Base-by-base conservation (phyloP, 192 early-diverging fungal species). In the Chytriomyces hyalinus region DNA sequence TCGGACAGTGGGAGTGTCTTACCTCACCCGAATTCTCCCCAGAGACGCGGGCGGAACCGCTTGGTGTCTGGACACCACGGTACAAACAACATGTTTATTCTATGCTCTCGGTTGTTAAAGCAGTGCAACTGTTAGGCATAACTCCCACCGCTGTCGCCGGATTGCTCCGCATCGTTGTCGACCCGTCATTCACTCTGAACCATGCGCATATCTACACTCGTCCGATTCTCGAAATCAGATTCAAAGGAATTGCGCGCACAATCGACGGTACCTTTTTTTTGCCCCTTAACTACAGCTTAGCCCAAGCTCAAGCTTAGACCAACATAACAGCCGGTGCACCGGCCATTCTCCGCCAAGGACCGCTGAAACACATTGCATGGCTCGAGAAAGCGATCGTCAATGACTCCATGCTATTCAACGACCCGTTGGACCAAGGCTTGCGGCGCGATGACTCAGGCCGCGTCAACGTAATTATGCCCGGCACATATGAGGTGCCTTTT, bases 401-500 rank as follows among this genome's bases (percentile, higher is more conserved):
- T 60, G 71, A 73, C 6, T 6, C 13, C 22, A 15, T 73, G 60
- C 15, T 22, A 9, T 45, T 73, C 59, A 45, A 28, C 61, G 71
- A 73, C 26, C 22, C 71, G 36, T 47, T 73, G 24, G 71, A 73
- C 45, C n/a, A 22, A 20, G 71, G 71, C 60, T 47, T 73, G 59
- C 51, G 72, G 17, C 28, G 43, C 10, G 71, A 62, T 36, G 36
- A 15, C 45, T 24, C n/a, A 11, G n/a, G 57, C 20, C 17, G 9
- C 9, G 10, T 73, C n/a, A 59, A 59, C 5, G 69, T 62, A 20
- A 53, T 73, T 1, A 36, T 62, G 36, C 71, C 71, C 6, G 74
- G 74, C 20, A 67, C 61, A 13, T 76, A 76, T 50, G 74, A 76
- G 17, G 65, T 76, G 46, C 74, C 74, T 20, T 76, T 76, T 50